Evolutionary conservation across 179 eudicot genomes (phyloP).

Genomic region (Gypsophila paniculata): DNA sequence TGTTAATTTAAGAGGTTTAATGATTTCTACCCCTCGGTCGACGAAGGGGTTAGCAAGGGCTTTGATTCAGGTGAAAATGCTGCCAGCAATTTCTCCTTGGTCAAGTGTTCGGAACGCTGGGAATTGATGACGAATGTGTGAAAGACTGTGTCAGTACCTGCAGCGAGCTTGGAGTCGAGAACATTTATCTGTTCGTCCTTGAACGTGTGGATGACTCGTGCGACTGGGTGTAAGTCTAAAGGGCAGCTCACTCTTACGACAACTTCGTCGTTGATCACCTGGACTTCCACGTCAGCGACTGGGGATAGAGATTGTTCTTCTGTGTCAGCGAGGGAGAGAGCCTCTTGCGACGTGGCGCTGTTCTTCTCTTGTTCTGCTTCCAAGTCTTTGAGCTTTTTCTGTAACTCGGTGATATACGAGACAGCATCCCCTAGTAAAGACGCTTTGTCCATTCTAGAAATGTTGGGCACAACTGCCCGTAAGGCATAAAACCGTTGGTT

Average conservation of each 20-base stretch:
- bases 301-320: conserved; percentile 18
- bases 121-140: conserved; percentile 67
- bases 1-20: conserved; percentile 1
- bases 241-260: conserved; percentile 50
- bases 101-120: conserved; percentile 43
- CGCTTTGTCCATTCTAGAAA: conserved; percentile 92
- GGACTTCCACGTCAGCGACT: conserved; percentile 40
- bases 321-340: conserved; percentile 26
- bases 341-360: conserved; percentile 36
- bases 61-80: conserved; percentile 46
- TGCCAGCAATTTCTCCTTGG: conserved; percentile 57
- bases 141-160: conserved; percentile 55
- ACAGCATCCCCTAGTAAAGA: conserved; percentile 86
- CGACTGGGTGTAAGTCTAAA: conserved; percentile 59
- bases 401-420: conserved; percentile 71
- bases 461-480: conserved; percentile 80
- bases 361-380: conserved; percentile 49
- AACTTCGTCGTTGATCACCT: conserved; percentile 43
- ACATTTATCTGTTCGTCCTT: conserved; percentile 44
- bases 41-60: conserved; percentile 29
- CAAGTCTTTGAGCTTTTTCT: conserved; percentile 68
- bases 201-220: conserved; percentile 46
- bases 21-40: conserved; percentile 22
- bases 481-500: conserved; percentile 86
- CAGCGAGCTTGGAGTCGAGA: conserved; percentile 51